These are phyloP conservation scores for Phanerodontia chrysosporium DNA, from an alignment of 768 basidiomycete genomes.

Conservation along the genomic window DNA sequence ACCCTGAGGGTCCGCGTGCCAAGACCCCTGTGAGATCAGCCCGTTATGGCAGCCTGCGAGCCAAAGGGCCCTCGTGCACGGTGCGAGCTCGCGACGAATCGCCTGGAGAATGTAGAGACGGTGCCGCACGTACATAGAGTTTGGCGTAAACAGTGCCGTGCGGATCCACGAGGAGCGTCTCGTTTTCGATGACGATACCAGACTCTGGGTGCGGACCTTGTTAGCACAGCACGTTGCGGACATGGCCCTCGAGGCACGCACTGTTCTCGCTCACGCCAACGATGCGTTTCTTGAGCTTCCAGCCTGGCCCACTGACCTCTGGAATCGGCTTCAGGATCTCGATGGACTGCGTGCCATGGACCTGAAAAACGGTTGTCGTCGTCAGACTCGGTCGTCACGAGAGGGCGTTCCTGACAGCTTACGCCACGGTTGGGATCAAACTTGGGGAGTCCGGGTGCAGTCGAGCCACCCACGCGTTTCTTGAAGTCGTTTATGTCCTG, in stretches of 20 bases:
- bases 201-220: slow-evolving; percentile 43
- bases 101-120: slow-evolving; percentile 20
- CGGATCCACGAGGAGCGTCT: slow-evolving; percentile 60
- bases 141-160: slow-evolving; percentile 43
- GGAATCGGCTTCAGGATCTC: slow-evolving; percentile 80
- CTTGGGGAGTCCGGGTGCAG: slow-evolving; percentile 63
- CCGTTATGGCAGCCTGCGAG: too few relatives aligned
- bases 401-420: slow-evolving; percentile 20
- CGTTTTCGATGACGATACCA: slow-evolving; percentile 67
- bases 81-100: not conserved
- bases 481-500: slow-evolving; percentile 71
- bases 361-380: too few relatives aligned
- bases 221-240: slow-evolving; percentile 25
- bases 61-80: not conserved
- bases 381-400: not conserved
- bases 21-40: too few relatives aligned
- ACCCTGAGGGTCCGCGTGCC: not conserved
- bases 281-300: slow-evolving; percentile 66
- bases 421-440: slow-evolving; percentile 70
- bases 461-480: slow-evolving; percentile 35
- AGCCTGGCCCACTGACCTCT: slow-evolving; percentile 69
- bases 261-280: slow-evolving; percentile 80
- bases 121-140: slow-evolving; percentile 32
- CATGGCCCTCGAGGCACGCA: slow-evolving; percentile 36
- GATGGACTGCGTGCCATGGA: slow-evolving; percentile 77